A percentile compares a stretch with the other conserved stretches of the same genome.
These are phyloP conservation scores for Trifolium repens DNA, from an alignment of 306 rosid species.

Conservation along the genomic window DNA sequence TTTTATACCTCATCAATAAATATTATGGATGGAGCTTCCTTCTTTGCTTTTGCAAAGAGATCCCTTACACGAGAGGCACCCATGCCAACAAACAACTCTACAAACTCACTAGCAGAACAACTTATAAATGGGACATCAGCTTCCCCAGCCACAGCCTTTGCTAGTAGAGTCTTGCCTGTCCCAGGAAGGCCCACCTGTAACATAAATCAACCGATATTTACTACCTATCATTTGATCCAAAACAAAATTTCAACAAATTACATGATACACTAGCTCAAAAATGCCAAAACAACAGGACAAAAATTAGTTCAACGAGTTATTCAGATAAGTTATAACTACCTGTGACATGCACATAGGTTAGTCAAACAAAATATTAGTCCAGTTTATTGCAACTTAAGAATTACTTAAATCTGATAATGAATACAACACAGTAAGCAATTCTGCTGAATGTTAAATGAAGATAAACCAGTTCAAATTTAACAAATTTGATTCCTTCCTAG, in stretches of 20 bases:
- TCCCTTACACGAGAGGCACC: constrained; percentile 99
- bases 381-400: constrained; percentile 20
- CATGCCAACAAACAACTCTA: constrained; percentile 98
- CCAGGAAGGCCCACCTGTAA: constrained; percentile 99
- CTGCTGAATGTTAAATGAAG: not conserved
- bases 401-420: constrained; percentile 20
- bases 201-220: constrained; percentile 44
- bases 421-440: constrained; percentile 12
- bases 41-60: constrained; percentile 96
- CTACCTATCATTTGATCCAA: constrained; percentile 30
- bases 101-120: constrained; percentile 99
- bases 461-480: constrained; percentile 28
- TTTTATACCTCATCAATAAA: constrained; percentile 89
- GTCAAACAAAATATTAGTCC: constrained; percentile 33
- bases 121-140: constrained; percentile 98
- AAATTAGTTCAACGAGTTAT: constrained; percentile 26
- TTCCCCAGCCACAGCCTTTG: constrained; percentile 99
- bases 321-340: not conserved
- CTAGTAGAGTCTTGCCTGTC: constrained; percentile 98
- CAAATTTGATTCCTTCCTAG: constrained; percentile 20
- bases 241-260: constrained; percentile 34
- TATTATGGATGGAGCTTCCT: constrained; percentile 94
- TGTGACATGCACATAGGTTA: constrained; percentile 41
- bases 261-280: constrained; percentile 9
- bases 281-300: not conserved